Percentiles rank a stretch among this genome's conserved stretches.
phyloP scores from a whole-genome alignment of 305 asterid species.

The Fraxinus ornus region DNA sequence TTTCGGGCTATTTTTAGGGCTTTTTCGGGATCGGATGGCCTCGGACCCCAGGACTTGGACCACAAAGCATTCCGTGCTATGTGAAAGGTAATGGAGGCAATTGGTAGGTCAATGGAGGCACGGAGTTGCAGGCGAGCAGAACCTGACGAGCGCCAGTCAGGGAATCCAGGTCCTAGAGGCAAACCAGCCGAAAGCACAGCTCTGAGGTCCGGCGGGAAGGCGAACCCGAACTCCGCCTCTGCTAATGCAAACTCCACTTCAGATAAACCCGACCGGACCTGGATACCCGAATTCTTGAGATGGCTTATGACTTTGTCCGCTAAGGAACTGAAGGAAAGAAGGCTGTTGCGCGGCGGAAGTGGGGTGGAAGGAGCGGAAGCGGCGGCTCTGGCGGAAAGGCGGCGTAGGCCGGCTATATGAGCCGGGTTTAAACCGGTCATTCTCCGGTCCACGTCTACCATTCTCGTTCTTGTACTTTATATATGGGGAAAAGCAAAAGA shows the following conservation, averaged over 20 bases:
- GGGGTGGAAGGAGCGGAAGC: constrained; percentile 79
- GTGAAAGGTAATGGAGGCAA: constrained; percentile 84
- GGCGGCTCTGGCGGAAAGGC: constrained; percentile 92
- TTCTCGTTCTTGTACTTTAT: constrained; percentile 15
- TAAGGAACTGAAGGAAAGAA: constrained; percentile 68
- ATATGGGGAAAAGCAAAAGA: not conserved
- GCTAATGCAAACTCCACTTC: constrained; percentile 83
- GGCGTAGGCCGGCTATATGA: constrained; percentile 91
- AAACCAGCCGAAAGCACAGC: constrained; percentile 82
- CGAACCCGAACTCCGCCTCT: constrained; percentile 88
- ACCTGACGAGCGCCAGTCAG: constrained; percentile 90
- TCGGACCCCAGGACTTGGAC: constrained; percentile 88
- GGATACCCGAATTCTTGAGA: constrained; percentile 54
- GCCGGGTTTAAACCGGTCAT: constrained; percentile 88
- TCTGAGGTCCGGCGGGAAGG: constrained; percentile 83
- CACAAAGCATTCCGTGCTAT: constrained; percentile 76
- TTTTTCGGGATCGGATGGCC: constrained; percentile 67
- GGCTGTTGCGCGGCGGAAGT: constrained; percentile 82
- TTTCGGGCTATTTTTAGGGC: constrained; percentile 75
- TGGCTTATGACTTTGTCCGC: constrained; percentile 78
- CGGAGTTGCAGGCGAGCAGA: constrained; percentile 75
- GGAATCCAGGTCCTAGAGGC: constrained; percentile 85
- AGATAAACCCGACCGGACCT: constrained; percentile 65
- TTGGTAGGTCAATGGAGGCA: constrained; percentile 77
- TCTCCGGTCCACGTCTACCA: constrained; percentile 98